Conservation (phyloP, 2,329 filamentous ascomycete species). For the Cadophora luteo-olivacea region DNA sequence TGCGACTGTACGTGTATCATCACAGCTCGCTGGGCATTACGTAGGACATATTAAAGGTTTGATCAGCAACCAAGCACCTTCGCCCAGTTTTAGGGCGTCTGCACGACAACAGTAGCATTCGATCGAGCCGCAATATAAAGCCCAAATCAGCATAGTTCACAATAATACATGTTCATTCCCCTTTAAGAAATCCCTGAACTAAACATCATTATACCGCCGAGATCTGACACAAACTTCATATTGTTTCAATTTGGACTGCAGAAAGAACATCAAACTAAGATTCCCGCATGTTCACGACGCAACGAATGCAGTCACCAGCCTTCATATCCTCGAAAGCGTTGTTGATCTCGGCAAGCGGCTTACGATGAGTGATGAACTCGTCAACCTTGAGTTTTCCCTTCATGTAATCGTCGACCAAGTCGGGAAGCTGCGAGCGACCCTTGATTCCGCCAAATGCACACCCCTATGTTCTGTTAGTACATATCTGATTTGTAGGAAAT, state of each 20-base stretch:
- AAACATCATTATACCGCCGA: too few relatives aligned
- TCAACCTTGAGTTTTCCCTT: conserved; percentile 93
- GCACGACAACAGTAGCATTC: too few relatives aligned
- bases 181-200: too few relatives aligned
- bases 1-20: too few relatives aligned
- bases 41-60: too few relatives aligned
- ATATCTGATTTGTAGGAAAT: not conserved
- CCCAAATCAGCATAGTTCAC: too few relatives aligned
- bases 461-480: conserved; percentile 52
- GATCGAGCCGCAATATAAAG: too few relatives aligned
- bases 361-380: conserved; percentile 98
- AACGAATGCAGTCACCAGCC: conserved; percentile 94
- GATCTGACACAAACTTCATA: not conserved
- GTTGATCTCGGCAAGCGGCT: conserved; percentile 85
- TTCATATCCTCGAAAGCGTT: conserved; percentile 93
- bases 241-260: conserved; percentile 3
- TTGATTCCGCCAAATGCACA: conserved; percentile 99
- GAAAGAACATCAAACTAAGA: conserved; percentile 9
- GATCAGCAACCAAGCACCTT: too few relatives aligned
- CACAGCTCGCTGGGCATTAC: too few relatives aligned
- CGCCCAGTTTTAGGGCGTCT: too few relatives aligned
- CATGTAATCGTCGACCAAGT: conserved; percentile 88
- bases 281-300: conserved; percentile 74
- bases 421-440: conserved; percentile 89
- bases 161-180: too few relatives aligned